Evolutionary conservation across 2,329 filamentous ascomycete genomes (phyloP).

Genomic region (Alternaria alternata): DNA sequence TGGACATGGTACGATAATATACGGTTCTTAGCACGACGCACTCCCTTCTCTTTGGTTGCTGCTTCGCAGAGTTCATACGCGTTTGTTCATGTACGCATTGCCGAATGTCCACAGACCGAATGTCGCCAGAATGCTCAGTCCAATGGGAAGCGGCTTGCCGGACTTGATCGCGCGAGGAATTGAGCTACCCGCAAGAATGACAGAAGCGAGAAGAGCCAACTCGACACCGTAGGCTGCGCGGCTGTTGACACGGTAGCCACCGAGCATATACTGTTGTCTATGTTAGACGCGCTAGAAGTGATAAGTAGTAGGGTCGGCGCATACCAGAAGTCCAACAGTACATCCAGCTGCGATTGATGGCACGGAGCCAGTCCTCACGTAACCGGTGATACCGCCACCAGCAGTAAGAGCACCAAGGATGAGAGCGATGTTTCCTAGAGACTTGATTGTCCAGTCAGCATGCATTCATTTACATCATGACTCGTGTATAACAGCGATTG

Average conservation of each 20-base stretch:
- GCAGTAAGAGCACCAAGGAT: constrained; percentile 83
- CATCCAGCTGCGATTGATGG: constrained; percentile 87
- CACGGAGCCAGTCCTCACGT: constrained; percentile 81
- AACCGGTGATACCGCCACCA: constrained; percentile 86
- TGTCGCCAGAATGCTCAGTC: constrained; percentile 78
- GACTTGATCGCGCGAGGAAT: constrained; percentile 86
- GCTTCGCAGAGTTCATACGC: constrained; percentile 1
- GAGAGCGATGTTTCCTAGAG: constrained; percentile 70
- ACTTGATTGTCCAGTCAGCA: constrained; percentile 17
- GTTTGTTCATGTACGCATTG: constrained; percentile 61
- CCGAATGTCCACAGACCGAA: constrained; percentile 85
- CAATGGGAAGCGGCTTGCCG: constrained; percentile 83
- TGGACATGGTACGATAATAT: not conserved
- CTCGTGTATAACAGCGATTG: not conserved
- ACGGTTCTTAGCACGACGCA: not conserved
- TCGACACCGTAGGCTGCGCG: constrained; percentile 83
- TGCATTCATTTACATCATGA: constrained; percentile 3
- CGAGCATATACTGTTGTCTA: constrained; percentile 69
- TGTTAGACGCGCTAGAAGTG: not conserved
- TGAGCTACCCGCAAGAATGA: constrained; percentile 83
- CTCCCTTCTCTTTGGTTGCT: not conserved
- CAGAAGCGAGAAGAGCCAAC: constrained; percentile 83
- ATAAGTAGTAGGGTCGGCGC: constrained; percentile 11
- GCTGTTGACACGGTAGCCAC: constrained; percentile 80
- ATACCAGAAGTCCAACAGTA: constrained; percentile 75